phyloP scores from a whole-genome alignment of 768 basidiomycete genomes.

The Coprinopsis sp. region DNA sequence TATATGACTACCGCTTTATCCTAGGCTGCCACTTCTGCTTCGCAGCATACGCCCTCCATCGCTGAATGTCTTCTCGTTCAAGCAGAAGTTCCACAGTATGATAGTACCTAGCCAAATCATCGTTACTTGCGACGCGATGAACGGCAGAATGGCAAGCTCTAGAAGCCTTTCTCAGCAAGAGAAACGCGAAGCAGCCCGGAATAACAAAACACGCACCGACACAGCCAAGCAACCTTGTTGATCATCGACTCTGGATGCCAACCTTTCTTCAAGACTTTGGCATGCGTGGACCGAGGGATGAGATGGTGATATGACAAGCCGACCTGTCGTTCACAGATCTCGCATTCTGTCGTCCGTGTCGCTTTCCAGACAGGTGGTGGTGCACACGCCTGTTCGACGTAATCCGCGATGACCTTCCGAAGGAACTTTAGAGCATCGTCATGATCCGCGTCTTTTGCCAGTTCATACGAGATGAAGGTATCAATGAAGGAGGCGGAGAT shows the following conservation, averaged over 20 bases:
- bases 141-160: slow-evolving; percentile 52
- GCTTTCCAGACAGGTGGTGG: slow-evolving; percentile 49
- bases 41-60: slow-evolving; percentile 51
- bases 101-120: slow-evolving; percentile 45
- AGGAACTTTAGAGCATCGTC: slow-evolving; percentile 40
- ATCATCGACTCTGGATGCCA: slow-evolving; percentile 52
- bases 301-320: slow-evolving; percentile 60
- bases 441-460: slow-evolving; percentile 28
- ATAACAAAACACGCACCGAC: slow-evolving; percentile 32
- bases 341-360: slow-evolving; percentile 51
- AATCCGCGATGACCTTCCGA: slow-evolving; percentile 35
- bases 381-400: slow-evolving; percentile 40
- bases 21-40: slow-evolving; percentile 31
- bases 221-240: slow-evolving; percentile 59
- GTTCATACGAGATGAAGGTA: slow-evolving; percentile 46
- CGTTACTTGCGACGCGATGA: slow-evolving; percentile 45
- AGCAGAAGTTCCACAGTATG: slow-evolving; percentile 49
- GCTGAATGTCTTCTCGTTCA: slow-evolving; percentile 49
- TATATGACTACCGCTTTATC: background rate
- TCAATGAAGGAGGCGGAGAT: slow-evolving; percentile 42
- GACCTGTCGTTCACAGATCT: slow-evolving; percentile 54
- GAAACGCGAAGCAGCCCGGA: background rate
- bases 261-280: slow-evolving; percentile 51
- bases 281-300: slow-evolving; percentile 49
- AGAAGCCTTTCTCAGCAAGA: background rate